Evolutionary conservation across 768 basidiomycete genomes (phyloP), one percentile per base, ranked within the genome.

Genomic region (Serendipita vermifera): DNA sequence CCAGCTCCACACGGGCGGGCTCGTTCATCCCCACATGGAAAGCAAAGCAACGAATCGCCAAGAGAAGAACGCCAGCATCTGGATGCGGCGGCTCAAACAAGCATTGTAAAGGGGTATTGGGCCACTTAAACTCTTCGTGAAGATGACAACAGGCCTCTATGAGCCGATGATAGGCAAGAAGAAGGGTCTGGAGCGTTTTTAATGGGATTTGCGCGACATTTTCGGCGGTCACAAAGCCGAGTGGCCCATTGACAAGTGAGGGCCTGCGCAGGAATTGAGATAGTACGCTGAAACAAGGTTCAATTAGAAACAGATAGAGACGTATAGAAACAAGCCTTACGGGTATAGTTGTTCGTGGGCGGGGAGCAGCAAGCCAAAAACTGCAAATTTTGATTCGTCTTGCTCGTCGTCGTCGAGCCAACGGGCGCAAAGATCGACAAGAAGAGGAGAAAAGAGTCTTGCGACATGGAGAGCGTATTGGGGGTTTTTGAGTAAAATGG

Each of bases 91-190:
- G 69, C 46, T 63, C 66, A 40, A 80, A 69, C 3, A 82, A 66
- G 15, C 59, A 54, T 27, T 73, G 72, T 7, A 82, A 66, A 3
- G 71, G 67, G 0, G 69, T 64, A 13, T 70, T 54, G 2, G 78
- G 66, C 90, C 91, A 94, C 32, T 68, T 62, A n/a, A 81, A 69
- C 14, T 77, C 69, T 14, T 64, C 58, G 2, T 88, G 82, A 17
- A 92, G 74, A 59, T 79, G 71, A 14, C 81, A 80, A 65, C 87
- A 90, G 22, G 80, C 80, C 64, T 77, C 75, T 15, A 92, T 72
- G 48, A 94, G 75, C 35, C 92, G 82, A 64, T 86, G 86, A 63
- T 92, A 88, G 0, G 86, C 78, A 39, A 94, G 73, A 31, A 96
- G 75, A 0, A 85, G 67, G 51, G 73, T 72, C 22, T 92, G 87